These are phyloP conservation scores for Pseudopithomyces chartarum DNA, from an alignment of 2,329 filamentous ascomycete genomes.

Conservation along the genomic window DNA sequence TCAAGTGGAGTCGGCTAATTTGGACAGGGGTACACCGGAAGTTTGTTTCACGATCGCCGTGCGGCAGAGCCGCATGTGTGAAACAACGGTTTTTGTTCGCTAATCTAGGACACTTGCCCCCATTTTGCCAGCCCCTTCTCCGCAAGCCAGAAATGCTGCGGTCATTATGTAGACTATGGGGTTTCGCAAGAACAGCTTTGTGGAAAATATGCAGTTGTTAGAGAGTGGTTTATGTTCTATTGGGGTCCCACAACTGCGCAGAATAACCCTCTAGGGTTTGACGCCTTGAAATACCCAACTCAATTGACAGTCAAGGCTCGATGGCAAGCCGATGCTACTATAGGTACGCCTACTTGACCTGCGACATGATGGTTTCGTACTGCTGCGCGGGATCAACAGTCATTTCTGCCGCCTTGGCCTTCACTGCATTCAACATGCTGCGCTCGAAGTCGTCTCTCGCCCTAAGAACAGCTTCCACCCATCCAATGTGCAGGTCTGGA, in stretches of 20 bases:
- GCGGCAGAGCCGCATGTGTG: background rate
- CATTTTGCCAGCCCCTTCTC: background rate
- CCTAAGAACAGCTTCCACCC: conserved; percentile 91
- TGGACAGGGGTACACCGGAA: background rate
- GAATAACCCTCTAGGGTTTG: background rate
- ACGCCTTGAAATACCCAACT: conserved; percentile 2
- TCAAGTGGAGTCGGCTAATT: background rate
- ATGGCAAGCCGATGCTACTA: background rate
- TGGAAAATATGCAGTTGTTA: too few species aligned
- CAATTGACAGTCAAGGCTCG: background rate
- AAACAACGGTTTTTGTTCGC: conserved; percentile 1
- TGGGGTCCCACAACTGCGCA: background rate
- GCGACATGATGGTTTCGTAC: conserved; percentile 91
- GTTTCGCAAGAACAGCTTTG: too few species aligned
- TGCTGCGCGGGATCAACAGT: conserved; percentile 74
- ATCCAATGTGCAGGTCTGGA: conserved; percentile 92
- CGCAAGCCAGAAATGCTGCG: background rate
- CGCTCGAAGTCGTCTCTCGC: conserved; percentile 92
- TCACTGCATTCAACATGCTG: conserved; percentile 84
- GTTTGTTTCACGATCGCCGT: conserved; percentile 3
- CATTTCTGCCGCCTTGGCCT: conserved; percentile 84
- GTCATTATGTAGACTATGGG: background rate
- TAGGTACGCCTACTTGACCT: conserved; percentile 67
- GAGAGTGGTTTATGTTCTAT: too few species aligned
- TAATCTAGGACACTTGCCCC: background rate